Base-by-base conservation (phyloP, 495 filamentous ascomycete species). In the Pyronema domesticum region DNA sequence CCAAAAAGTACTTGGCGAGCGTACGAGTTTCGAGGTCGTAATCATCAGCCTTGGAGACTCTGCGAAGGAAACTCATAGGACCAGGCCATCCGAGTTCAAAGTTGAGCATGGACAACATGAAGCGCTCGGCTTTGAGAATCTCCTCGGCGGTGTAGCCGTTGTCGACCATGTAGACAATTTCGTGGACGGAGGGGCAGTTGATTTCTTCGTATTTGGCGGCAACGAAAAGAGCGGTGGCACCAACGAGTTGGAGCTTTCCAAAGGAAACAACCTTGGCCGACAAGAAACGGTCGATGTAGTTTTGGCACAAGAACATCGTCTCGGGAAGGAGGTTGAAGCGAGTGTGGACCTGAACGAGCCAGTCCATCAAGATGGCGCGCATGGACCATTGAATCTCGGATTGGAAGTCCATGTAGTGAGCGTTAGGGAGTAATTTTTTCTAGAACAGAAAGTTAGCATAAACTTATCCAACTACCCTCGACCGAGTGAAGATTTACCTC, bases 111-210 rank as follows among this genome's bases (percentile, higher is more conserved):
- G 75, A 89, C 37, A 96, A 74, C 91, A 98, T 98, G 74, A 94
- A 96, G 15, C 86, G 81, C 69, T 98, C 91, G 0, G 93, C 91
- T 74, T 96, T 95, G 55, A 96, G 76, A 40, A 98, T 89, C 69
- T 96, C 91, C 53, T 95, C 89, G 8, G 77, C 73, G 8, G 75
- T 80, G 66, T 95, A 98, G 54, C 86, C 88, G 8, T 79, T 76
- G 67, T 98, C 89, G 37, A 98, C 91, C 91, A 98, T 98, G 74
- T 86, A 96, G 53, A 95, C 84, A 63, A 98, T 93, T 72, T 98
- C 91, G 53, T 82, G 76, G 9, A 96, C 79, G 0, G 93, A 91
- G 7, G 91, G 91, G 63, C 87, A 89, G 67, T 93, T 93, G 70
- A 96, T 93, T 69, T 98, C 91, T 68, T 98, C 91, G 62, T 95